Evolutionary conservation across 1,139 yeast species (phyloP), one percentile per base, ranked within the genome.

Genomic region (Hanseniaspora sp.): DNA sequence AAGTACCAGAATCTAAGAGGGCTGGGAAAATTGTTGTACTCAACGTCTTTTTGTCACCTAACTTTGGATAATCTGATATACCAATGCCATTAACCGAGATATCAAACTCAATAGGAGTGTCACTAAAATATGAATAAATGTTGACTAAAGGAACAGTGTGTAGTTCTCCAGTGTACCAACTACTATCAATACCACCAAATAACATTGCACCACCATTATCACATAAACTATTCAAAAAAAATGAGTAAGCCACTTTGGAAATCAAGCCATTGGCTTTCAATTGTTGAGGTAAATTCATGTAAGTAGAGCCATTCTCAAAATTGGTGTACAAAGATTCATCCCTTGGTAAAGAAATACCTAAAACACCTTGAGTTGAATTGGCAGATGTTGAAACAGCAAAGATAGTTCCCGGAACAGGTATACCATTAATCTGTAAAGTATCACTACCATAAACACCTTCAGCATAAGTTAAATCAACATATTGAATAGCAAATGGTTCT

Each of bases 381-480:
- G 84, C 69, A 46, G 68, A 64, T 60, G 74, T 74, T 29, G 83
- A 85, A 33, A 80, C 77, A 1, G 86, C 90, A 63, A 82, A 76
- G 13, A 68, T 63, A 15, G 64, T 53, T 41, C 57, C 56, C 0
- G 69, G 59, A n/a, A 83, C 72, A 17, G 67, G 64, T 6, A 73
- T 69, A 13, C 69, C 72, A 55, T 74, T 73, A 52, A 82, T 63
- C 2, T 61, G 59, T 42, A 81, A 67, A 45, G 68, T 64, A 60
- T 84, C 94, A 54, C 69, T 67, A 48, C 83, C 87, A 83, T 84
- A 84, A 55, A 71, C 64, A 46, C 95, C 95, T 7, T 62, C 58
- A 1, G 90, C 87, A 61, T 65, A 71, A 30, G 86, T 73, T 7
- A 66, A 63, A 64, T 85, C 95, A 35, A 82, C 90, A 61, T 86